A percentile compares a stretch with the other conserved stretches of the same genome.
phyloP scores from a whole-genome alignment of 129 eudicot genomes.

The Lonicera japonica region DNA sequence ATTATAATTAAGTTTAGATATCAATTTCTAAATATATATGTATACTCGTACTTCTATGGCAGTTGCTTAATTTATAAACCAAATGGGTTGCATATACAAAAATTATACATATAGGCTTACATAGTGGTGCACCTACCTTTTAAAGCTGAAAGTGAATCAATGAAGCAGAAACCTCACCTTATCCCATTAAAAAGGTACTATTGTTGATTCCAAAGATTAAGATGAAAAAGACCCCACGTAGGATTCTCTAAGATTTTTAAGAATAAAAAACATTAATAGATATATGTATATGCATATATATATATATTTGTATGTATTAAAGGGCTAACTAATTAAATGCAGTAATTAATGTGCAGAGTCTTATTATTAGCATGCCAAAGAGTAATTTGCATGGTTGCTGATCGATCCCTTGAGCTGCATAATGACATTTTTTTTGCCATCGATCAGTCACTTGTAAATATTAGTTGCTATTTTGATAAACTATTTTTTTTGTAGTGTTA shows the following conservation, averaged over 20 bases:
- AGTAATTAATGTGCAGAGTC: neutral
- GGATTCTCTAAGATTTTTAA: constrained; percentile 24
- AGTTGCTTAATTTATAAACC: too few species aligned
- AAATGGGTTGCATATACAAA: too few species aligned
- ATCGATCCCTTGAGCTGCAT: neutral
- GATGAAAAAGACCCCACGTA: constrained; percentile 12
- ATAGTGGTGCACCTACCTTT: neutral
- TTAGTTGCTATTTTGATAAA: constrained; percentile 6
- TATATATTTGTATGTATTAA: neutral
- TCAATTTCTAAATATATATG: too few species aligned
- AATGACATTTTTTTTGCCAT: constrained; percentile 1
- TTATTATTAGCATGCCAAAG: neutral
- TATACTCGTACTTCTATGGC: too few species aligned
- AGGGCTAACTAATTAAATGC: too few species aligned
- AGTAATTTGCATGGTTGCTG: constrained; percentile 6
- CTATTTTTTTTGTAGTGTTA: too few species aligned
- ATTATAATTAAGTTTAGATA: too few species aligned
- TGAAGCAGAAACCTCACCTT: constrained; percentile 40
- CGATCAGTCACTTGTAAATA: neutral
- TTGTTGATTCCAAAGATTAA: neutral
- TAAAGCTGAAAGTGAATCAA: constrained; percentile 30
- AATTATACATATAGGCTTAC: too few species aligned
- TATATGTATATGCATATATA: too few species aligned
- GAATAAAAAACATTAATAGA: neutral
- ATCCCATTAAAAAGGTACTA: constrained; percentile 32